Evolutionary conservation across 164 flowering plant genomes (phyloP).

Genomic region (Warburgia ugandensis): DNA sequence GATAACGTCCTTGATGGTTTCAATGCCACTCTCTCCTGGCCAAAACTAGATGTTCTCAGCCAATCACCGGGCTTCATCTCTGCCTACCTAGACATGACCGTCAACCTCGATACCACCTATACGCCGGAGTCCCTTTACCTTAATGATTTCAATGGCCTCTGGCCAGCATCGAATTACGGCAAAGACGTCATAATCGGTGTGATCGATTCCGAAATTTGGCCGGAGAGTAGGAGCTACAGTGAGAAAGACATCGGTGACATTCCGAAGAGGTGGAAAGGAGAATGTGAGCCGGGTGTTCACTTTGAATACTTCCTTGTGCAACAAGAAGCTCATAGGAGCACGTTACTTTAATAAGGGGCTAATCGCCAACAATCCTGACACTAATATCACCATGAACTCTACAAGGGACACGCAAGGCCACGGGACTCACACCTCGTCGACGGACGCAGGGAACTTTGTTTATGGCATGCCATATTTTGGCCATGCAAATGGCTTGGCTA

Average conservation of each 20-base stretch:
- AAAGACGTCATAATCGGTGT: constrained; percentile 53
- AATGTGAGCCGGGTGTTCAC: constrained; percentile 30
- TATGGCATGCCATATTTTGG: constrained; percentile 32
- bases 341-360: constrained; percentile 38
- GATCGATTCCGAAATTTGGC: constrained; percentile 68
- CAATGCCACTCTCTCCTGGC: constrained; percentile 18
- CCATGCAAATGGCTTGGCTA: constrained; percentile 45
- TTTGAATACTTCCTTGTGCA: constrained; percentile 54
- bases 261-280: constrained; percentile 58
- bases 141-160: constrained; percentile 27
- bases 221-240: constrained; percentile 50
- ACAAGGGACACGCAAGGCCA: constrained; percentile 51
- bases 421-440: constrained; percentile 56
- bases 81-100: constrained; percentile 22
- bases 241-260: constrained; percentile 45
- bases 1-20: constrained; percentile 44
- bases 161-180: constrained; percentile 51
- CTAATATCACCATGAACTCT: constrained; percentile 35
- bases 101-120: constrained; percentile 44
- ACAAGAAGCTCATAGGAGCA: constrained; percentile 62
- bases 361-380: constrained; percentile 22
- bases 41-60: constrained; percentile 15
- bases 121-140: constrained; percentile 41
- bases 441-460: constrained; percentile 46
- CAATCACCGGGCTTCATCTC: constrained; percentile 30